These are phyloP conservation scores for Adenanthera pavonina DNA, from an alignment of 306 rosid species.

Conservation along the genomic window DNA sequence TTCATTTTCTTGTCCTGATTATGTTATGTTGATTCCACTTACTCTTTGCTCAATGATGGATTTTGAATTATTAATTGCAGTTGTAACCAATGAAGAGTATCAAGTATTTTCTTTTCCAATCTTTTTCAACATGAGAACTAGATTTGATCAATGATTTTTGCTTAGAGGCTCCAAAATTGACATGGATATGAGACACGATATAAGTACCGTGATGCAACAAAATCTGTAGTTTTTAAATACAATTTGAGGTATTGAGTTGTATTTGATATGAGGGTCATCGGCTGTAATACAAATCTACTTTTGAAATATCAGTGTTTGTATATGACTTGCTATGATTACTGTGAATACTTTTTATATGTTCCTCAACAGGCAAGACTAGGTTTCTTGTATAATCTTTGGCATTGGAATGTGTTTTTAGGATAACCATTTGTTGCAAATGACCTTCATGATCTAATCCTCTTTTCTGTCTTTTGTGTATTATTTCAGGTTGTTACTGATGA, in stretches of 20 bases:
- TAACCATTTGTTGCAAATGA: slow-evolving; percentile 16
- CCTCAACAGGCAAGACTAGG: background rate
- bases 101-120: background rate
- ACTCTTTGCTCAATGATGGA: background rate
- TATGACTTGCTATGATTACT: slow-evolving; percentile 20
- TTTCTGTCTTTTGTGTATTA: slow-evolving; percentile 33
- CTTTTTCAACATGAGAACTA: slow-evolving; percentile 20
- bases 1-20: slow-evolving; percentile 17
- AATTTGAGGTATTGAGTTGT: background rate
- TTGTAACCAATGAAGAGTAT: background rate
- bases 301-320: background rate
- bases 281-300: background rate
- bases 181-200: background rate
- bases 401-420: background rate
- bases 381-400: no score
- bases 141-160: slow-evolving; percentile 25
- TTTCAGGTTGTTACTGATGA: slow-evolving; percentile 91
- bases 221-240: background rate
- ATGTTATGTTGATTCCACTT: slow-evolving; percentile 2
- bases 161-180: background rate
- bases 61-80: slow-evolving; percentile 16
- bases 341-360: slow-evolving; percentile 36
- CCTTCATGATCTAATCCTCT: slow-evolving; percentile 30
- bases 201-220: background rate
- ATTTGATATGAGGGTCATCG: background rate